These are phyloP conservation scores for Pholiota adiposa DNA, from an alignment of 1,284 basidiomycete genomes.

Conservation along the genomic window DNA sequence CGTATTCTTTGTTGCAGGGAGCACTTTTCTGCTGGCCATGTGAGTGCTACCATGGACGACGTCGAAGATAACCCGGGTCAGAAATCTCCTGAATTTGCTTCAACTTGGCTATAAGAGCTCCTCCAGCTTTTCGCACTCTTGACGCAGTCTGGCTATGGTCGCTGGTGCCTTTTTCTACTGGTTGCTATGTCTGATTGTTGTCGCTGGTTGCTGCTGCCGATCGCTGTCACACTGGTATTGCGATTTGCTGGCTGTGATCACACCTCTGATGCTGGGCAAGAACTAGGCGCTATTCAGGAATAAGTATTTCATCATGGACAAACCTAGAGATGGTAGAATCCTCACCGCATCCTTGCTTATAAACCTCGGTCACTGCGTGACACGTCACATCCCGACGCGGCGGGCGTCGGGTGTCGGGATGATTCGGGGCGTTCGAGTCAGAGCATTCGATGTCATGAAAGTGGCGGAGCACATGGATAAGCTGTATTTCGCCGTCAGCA, in stretches of 20 bases:
- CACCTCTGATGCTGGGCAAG: neutral
- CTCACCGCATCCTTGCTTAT: neutral
- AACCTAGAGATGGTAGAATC: neutral
- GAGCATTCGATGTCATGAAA: neutral
- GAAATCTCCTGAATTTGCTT: no score
- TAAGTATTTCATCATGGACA: neutral
- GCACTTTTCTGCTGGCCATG: no score
- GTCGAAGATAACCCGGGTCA: no score
- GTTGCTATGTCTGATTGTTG: neutral
- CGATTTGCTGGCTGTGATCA: neutral
- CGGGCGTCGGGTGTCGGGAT: neutral
- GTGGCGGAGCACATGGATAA: neutral
- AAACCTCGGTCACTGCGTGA: neutral
- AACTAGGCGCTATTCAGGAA: neutral
- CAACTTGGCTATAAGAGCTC: no score
- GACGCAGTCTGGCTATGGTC: no score
- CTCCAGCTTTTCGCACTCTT: no score
- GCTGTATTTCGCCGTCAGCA: neutral
- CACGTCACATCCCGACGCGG: slow-evolving; percentile 6
- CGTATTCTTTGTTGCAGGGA: no score
- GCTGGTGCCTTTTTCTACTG: no score
- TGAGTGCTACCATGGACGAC: no score
- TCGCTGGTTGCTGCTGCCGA: no score
- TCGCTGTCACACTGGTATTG: slow-evolving; percentile 7
- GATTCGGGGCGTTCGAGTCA: neutral